Conservation (phyloP, 2,329 filamentous ascomycete species). For the Simplicillium aogashimaense region DNA sequence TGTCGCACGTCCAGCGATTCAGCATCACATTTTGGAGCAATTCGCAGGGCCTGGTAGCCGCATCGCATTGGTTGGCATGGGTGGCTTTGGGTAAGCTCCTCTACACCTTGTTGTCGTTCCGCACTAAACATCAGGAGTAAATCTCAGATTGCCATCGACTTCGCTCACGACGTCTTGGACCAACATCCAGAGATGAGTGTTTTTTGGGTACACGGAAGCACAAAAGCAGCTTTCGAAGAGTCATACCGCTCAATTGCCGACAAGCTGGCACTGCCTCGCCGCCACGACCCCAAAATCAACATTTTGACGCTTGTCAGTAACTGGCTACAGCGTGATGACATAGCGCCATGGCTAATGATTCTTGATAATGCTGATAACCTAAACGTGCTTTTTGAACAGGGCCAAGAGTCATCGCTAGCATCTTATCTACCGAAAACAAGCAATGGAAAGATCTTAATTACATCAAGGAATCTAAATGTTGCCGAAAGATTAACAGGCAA, state of each 20-base stretch:
- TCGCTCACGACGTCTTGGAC: constrained; percentile 17
- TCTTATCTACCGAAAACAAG: constrained; percentile 8
- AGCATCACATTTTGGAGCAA: constrained; percentile 16
- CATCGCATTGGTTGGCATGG: constrained; percentile 8
- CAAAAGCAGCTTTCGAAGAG: constrained; percentile 20
- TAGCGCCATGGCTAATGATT: constrained; percentile 12
- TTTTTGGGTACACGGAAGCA: constrained; percentile 26
- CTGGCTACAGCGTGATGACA: constrained; percentile 15
- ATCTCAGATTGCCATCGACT: constrained; percentile 22
- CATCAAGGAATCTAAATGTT: constrained; percentile 7
- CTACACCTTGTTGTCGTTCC: neutral
- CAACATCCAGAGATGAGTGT: constrained; percentile 17
- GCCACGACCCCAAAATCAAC: constrained; percentile 18
- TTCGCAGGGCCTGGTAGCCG: constrained; percentile 10
- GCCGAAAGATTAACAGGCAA: constrained; percentile 8
- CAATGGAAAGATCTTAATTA: constrained; percentile 11
- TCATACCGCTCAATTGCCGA: constrained; percentile 23
- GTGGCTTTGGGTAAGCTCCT: constrained; percentile 9
- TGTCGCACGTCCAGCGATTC: constrained; percentile 13
- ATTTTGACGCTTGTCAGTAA: constrained; percentile 19
- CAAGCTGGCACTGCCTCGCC: constrained; percentile 16
- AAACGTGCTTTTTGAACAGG: neutral
- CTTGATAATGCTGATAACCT: constrained; percentile 13
- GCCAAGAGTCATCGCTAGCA: constrained; percentile 1
- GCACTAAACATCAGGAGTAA: constrained; percentile 9